Evolutionary conservation across 1,284 basidiomycete genomes (phyloP).

Genomic region (Exobasidium rhododendri): DNA sequence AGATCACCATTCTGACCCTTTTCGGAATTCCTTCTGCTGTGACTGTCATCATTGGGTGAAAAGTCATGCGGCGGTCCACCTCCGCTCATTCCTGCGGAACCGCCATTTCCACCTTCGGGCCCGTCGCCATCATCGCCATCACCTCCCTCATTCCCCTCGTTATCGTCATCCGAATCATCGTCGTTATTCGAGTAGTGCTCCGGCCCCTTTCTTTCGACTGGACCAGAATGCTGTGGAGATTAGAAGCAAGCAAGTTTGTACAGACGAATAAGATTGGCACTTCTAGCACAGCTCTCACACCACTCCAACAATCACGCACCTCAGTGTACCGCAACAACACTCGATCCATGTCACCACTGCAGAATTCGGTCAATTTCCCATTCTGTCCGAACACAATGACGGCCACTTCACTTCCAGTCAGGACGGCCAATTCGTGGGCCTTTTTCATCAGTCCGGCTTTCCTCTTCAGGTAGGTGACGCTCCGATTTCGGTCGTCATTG

Average conservation of each 20-base stretch:
- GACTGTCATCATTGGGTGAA: background rate
- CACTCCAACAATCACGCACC: conserved; percentile 10
- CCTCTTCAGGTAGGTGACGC: conserved; percentile 96
- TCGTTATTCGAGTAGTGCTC: conserved; percentile 14
- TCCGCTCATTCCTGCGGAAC: background rate
- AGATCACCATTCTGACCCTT: background rate
- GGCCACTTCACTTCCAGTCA: conserved; percentile 89
- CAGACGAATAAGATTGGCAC: background rate
- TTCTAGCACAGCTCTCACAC: background rate
- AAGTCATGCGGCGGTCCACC: background rate
- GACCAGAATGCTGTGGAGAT: conserved; percentile 15
- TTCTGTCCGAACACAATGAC: conserved; percentile 23
- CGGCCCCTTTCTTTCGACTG: conserved; percentile 17
- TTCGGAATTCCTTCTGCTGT: no score
- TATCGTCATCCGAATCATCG: conserved; percentile 16
- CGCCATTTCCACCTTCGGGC: conserved; percentile 5
- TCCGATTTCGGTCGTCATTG: conserved; percentile 20
- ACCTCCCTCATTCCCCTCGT: conserved; percentile 14
- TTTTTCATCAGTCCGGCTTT: conserved; percentile 75
- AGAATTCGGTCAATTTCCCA: conserved; percentile 20
- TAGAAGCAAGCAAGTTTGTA: background rate
- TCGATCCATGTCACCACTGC: conserved; percentile 21
- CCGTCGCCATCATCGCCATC: conserved; percentile 6
- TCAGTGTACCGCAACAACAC: conserved; percentile 20
- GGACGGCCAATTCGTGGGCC: conserved; percentile 95